Evolutionary conservation across 1,284 basidiomycete genomes (phyloP), one percentile per base, ranked within the genome.

Genomic region (Ganoderma boninense): DNA sequence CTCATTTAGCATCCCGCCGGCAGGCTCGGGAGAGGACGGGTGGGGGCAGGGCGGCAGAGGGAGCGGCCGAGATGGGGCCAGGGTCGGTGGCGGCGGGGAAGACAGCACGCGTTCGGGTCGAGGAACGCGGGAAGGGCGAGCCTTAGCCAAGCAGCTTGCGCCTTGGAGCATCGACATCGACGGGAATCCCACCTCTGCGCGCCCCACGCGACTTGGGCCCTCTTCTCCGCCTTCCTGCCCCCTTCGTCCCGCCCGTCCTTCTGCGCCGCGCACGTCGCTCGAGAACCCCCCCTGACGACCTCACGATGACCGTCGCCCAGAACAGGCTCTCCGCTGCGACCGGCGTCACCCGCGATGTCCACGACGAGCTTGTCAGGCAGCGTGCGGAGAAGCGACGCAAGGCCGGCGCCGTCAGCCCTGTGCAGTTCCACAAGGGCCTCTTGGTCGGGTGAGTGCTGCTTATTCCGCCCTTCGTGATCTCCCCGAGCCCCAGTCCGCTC

Each of bases 341-440:
- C 49, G 73, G 66, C 60, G 75, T 78, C 40, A 82, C 84, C 75
- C 84, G 82, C 76, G 85, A 88, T 72, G 83, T 88, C 49, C 81
- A 87, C 76, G 82, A 82, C 59, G 76, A 82, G 65, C 82, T 87
- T 26, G 76, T 86, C 70, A 81, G 80, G 68, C 81, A 82, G 68
- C 81, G 82, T 46, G 79, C 79, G 44, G 80, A 81, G 65, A 82
- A 84, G 66, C 84, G 89, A 44, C 81, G 82, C 44, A 75, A 78
- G 23, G 88, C 87, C 40, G 83, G 85, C 18, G 79, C 87, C 26
- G 83, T 86, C 4, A 91, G 90, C 69, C 91, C 90, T 1, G 80
- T 90, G 64, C 77, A 82, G 3, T 87, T 87, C 73, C 81, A 83
- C 8, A 84, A 79, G 26, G 83, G 85, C 68, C 82, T 88, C 67